Base-by-base conservation (phyloP, 805 yeast genomes). In the Tetrapisispora taiwanensis region DNA sequence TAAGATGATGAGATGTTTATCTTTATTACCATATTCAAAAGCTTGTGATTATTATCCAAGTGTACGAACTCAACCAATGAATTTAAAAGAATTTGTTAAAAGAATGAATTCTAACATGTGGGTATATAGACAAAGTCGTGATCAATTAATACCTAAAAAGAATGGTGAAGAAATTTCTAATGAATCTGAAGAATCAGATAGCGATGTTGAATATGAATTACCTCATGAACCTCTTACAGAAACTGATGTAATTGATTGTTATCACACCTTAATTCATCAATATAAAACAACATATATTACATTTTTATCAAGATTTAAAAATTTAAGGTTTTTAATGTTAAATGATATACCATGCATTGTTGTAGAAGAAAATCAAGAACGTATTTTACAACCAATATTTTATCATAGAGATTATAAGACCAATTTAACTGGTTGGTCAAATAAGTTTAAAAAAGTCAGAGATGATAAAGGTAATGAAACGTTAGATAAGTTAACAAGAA, bases 31-130 rank as follows among this genome's bases (percentile, higher is more conserved):
- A 3, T 69, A 69, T 44, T 67, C 73, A 1, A 69, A 68, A 44
- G 72, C 73, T 1, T 66, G 69, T 38, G 73, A 68, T 48, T 54
- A 52, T 37, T 68, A 65, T 47, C 73, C 73, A 22, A 59, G 69
- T 35, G 72, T 69, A 4, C 58, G 68, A 39, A 69, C 73, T 0
- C 69, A 67, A 24, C 65, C 69, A 14, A 69, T 66, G 60, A 61
- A 58, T 45, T 46, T 67, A 32, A 53, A 59, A 20, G 46, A 52
- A 45, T 48, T 66, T 56, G 58, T 53, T 44, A 39, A 41, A 28
- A 38, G 50, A 50, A 51, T 66, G 53, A 62, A 62, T 41, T 40
- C 44, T 28, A 53, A 50, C 36, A 40, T 60, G 15, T 45, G 51
- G 9, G 34, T 43, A 7, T 60, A 60, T 41, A 52, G 65, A 36